Base-by-base conservation (phyloP, 2,329 filamentous ascomycete genomes). In the Geosmithia flava region DNA sequence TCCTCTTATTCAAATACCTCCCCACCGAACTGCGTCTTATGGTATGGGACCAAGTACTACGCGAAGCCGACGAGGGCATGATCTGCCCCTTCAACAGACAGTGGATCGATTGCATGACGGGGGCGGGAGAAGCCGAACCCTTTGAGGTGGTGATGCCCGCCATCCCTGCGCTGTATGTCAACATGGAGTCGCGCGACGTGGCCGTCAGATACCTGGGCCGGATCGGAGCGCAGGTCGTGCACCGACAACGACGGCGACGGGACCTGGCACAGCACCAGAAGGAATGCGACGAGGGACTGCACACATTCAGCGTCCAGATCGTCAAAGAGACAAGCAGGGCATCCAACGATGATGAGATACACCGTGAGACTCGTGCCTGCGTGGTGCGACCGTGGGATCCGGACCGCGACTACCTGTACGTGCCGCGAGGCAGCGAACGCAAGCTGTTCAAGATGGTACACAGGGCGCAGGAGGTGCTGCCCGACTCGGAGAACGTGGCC, bases 161-260 rank as follows among this genome's bases (percentile, higher is more conserved):
- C 20, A 56, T 57, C 0, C 15, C 20, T 2, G 44, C 50, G 3
- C 20, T 53, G 10, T 51, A 48, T 30, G 55, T 57, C 6, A 56
- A 53, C 44, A 48, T 44, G 10, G 60, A 62, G 42, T 51, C 56
- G 1, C 59, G 56, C 40, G 47, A n/a, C 15, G 47, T 46, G 6
- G 51, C 52, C 2, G 16, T 51, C 5, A 15, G 7, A 10, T 60
- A 57, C 58, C 45, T 55, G 17, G 13, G 30, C 4, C 41, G 42
- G 19, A 40, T 45, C n/a, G 42, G 44, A 15, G 42, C 46, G 2
- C 45, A 37, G 7, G 39, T 51, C 15, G 4, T 10, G 20, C 15
- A 15, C 16, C 20, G 29, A 20, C 6, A 7, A 30, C 29, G 29
- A 30, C 29, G 29, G n/a, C n/a, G n/a, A n/a, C n/a, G n/a, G n/a